Percentiles rank a stretch among this genome's conserved stretches.
phyloP scores from a whole-genome alignment of 1,284 basidiomycete species.

The Ceratobasidium sp. region DNA sequence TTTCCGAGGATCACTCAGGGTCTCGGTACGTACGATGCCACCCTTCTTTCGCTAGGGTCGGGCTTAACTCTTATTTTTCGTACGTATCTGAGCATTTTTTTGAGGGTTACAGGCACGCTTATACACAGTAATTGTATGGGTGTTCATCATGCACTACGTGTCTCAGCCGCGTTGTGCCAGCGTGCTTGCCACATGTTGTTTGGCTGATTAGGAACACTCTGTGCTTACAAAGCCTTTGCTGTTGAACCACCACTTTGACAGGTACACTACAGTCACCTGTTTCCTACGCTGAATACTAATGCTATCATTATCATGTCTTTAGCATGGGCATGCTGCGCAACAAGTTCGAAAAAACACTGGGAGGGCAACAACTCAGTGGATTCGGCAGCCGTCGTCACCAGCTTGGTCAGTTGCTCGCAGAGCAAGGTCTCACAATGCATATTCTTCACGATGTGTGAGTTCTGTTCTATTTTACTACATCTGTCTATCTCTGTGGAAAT shows the following conservation, averaged over 20 bases:
- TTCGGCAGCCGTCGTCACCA: background rate
- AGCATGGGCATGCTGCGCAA: background rate
- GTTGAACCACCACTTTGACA: background rate
- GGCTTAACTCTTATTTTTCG: background rate
- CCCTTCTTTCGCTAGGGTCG: background rate
- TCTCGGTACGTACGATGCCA: background rate
- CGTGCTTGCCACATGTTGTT: background rate
- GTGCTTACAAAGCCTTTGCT: background rate
- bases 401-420: background rate
- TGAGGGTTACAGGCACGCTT: background rate
- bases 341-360: background rate
- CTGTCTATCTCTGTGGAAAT: background rate
- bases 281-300: background rate
- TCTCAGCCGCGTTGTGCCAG: background rate
- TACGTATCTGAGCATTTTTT: background rate
- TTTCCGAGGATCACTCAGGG: background rate
- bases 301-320: background rate
- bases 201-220: background rate
- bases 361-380: background rate
- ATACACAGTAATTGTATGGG: background rate
- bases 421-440: background rate
- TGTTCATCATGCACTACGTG: conserved; percentile 1
- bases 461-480: background rate
- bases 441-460: background rate
- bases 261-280: background rate